Conservation (phyloP, 2,329 filamentous ascomycete species). For the Colletotrichum spinosum region DNA sequence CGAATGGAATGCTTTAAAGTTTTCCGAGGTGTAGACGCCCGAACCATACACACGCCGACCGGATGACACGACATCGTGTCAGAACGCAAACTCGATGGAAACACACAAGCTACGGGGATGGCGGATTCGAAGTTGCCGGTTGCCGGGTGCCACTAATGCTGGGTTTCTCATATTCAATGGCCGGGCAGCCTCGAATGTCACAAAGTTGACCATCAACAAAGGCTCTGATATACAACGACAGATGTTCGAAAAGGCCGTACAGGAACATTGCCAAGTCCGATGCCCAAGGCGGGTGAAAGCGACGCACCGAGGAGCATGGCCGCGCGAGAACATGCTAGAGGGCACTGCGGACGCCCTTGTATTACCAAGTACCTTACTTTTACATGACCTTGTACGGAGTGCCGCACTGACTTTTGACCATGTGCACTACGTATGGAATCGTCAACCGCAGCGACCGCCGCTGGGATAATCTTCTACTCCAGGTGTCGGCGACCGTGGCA, state of each 20-base stretch:
- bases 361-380: not conserved
- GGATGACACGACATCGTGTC: conserved; percentile 24
- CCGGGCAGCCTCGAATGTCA: conserved; percentile 15
- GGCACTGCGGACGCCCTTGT: conserved; percentile 10
- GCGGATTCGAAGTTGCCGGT: not conserved
- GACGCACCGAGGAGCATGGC: conserved; percentile 32
- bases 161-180: not conserved
- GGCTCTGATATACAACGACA: conserved; percentile 18
- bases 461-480: no score
- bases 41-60: conserved; percentile 22
- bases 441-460: no score
- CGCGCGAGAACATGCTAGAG: conserved; percentile 23
- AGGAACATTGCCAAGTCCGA: conserved; percentile 26
- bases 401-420: no score
- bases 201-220: conserved; percentile 18
- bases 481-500: no score
- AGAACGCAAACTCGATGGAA: conserved; percentile 19
- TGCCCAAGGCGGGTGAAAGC: conserved; percentile 27
- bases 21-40: conserved; percentile 9
- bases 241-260: conserved; percentile 9
- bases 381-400: not conserved
- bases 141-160: not conserved
- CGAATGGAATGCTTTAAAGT: conserved; percentile 4
- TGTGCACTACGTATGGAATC: no score
- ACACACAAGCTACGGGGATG: conserved; percentile 5